Evolutionary conservation across 306 rosid genomes (phyloP), one percentile per base, ranked within the genome.

Genomic region (Vicia faba): DNA sequence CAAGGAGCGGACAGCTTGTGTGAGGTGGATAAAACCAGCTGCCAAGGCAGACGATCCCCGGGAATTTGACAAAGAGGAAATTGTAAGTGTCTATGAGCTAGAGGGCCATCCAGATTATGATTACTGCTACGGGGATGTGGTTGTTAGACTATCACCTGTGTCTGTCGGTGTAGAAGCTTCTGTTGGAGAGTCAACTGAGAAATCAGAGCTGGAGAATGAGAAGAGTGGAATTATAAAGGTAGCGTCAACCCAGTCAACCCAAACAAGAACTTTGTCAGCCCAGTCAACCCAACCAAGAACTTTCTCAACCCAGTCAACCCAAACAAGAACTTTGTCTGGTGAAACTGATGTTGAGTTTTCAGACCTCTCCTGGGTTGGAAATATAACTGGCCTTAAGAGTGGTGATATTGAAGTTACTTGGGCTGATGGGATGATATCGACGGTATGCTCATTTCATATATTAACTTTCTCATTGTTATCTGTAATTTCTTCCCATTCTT

Each of bases 341-440:
- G 82, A 86, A 69, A 78, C 76, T 69, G 75, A 25, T 75, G 43
- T 12, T 23, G 79, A 85, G 76, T 88, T 88, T 83, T 80, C 87
- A 6, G 95, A 90, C 79, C 92, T 95, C 70, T 88, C 99, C 20
- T 95, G 97, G 99, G 99, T 90, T 70, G 99, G 99, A 66, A 88
- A 95, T 79, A 95, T 95, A 77, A 85, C 99, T 40, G 86, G 93
- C 70, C 95, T 95, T 64, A 86, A 76, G 81, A 89, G 85, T 59
- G 99, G 99, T 57, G 97, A 95, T 82, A 95, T 95, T 74, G 95
- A 88, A 84, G 99, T 90, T 78, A 90, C 92, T 61, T 95, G 99
- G 99, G 99, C 97, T 38, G 91, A 95, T 69, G 96, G 95, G 75
- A 90, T 95, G 97, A 96, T 95, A 66, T 95, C 99, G 68, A 86